These are phyloP conservation scores for Aspergillus taichungensis DNA, from an alignment of 495 filamentous ascomycete species.

Conservation along the genomic window DNA sequence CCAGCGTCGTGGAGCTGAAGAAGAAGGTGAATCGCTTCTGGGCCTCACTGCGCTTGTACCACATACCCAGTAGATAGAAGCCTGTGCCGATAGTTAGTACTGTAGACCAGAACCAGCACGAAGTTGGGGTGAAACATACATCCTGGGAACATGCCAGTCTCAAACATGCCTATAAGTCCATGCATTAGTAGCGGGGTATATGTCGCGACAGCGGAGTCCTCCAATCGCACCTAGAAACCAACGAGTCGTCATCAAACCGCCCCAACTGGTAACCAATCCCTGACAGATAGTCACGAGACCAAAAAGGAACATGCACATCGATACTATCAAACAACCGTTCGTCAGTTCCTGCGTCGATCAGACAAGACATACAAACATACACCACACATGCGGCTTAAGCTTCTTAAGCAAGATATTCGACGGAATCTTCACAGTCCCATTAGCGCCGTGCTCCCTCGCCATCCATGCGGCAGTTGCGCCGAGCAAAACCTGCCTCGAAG, in stretches of 20 bases:
- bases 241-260: constrained; percentile 68
- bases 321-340: constrained; percentile 28
- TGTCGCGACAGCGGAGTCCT: background rate
- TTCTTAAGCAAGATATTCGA: constrained; percentile 81
- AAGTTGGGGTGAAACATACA: constrained; percentile 19
- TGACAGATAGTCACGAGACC: constrained; percentile 70
- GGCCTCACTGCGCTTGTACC: constrained; percentile 81
- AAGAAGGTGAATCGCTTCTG: constrained; percentile 88
- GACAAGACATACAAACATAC: constrained; percentile 18
- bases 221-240: constrained; percentile 54
- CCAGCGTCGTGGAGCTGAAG: constrained; percentile 73
- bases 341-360: no score
- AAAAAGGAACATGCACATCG: constrained; percentile 74
- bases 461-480: no score
- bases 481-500: constrained; percentile 36
- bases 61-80: constrained; percentile 80
- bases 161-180: constrained; percentile 58
- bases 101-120: background rate
- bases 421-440: constrained; percentile 46
- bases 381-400: constrained; percentile 74
- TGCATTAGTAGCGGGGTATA: background rate
- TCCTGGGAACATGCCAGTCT: constrained; percentile 84
- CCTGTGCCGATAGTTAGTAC: constrained; percentile 24
- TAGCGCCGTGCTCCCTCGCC: no score
- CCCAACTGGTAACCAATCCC: constrained; percentile 70